These are phyloP conservation scores for Candida boidinii DNA, from an alignment of 805 yeast species.

Conservation along the genomic window DNA sequence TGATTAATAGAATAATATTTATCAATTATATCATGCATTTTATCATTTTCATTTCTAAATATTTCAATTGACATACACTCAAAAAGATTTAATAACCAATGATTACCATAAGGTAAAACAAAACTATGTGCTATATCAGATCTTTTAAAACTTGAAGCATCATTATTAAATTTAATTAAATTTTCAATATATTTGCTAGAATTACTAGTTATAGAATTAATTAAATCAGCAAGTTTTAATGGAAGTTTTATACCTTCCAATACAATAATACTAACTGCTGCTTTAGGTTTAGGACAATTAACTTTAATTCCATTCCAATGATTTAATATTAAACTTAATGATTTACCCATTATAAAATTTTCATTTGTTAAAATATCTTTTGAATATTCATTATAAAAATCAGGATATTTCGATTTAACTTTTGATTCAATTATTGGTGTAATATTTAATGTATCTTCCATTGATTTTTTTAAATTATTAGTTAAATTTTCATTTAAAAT, in stretches of 20 bases:
- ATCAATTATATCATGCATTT: slow-evolving; percentile 13
- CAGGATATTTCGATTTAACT: slow-evolving; percentile 5
- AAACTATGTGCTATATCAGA: slow-evolving; percentile 50
- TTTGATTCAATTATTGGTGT: no score
- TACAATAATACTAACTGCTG: slow-evolving; percentile 43
- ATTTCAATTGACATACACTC: slow-evolving; percentile 11
- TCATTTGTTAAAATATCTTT: slow-evolving; percentile 14
- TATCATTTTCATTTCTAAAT: slow-evolving; percentile 5
- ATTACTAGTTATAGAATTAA: slow-evolving; percentile 34
- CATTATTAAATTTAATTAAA: slow-evolving; percentile 19
- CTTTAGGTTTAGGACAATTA: slow-evolving; percentile 22
- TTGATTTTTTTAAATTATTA: slow-evolving; percentile 9
- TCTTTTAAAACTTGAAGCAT: slow-evolving; percentile 24
- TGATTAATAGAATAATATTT: slow-evolving; percentile 27
- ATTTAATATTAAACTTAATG: slow-evolving; percentile 40
- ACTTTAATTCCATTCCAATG: slow-evolving; percentile 37
- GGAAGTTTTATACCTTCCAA: slow-evolving; percentile 67
- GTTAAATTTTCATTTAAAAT: slow-evolving; percentile 5
- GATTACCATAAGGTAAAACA: slow-evolving; percentile 43
- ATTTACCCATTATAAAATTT: slow-evolving; percentile 23
- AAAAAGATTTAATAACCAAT: slow-evolving; percentile 35
- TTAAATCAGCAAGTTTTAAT: slow-evolving; percentile 42
- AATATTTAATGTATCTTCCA: no score
- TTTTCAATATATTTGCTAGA: slow-evolving; percentile 16
- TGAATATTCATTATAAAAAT: no score